Conservation (phyloP, 2,329 filamentous ascomycete species). For the Leptographium galeiforme region DNA sequence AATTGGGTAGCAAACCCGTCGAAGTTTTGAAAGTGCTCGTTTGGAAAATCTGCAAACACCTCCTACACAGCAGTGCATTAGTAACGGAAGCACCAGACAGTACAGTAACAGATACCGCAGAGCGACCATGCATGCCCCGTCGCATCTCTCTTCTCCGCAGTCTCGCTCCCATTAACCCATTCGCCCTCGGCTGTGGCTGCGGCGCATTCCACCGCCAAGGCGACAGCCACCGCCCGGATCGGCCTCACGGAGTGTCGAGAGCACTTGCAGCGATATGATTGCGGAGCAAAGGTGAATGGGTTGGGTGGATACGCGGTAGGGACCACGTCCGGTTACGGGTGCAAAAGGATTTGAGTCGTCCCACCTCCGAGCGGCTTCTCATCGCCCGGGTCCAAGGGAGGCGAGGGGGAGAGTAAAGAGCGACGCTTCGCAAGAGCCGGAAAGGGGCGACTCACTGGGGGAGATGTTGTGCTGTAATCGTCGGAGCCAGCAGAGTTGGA, state of each 20-base stretch:
- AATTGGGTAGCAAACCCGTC: slow-evolving; percentile 31
- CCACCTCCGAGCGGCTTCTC: not conserved
- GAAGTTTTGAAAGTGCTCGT: slow-evolving; percentile 34
- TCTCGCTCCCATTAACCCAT: not conserved
- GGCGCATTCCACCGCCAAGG: not conserved
- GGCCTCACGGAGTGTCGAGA: not conserved
- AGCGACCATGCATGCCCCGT: not conserved
- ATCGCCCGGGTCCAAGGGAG: not conserved
- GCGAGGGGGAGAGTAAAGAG: no score
- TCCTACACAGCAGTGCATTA: slow-evolving; percentile 27
- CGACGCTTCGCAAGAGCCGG: no score
- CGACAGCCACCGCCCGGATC: not conserved
- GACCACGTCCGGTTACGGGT: not conserved
- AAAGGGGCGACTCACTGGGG: slow-evolving; percentile 28
- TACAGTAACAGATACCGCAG: not conserved
- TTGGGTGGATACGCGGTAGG: slow-evolving; percentile 10
- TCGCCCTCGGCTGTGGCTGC: not conserved
- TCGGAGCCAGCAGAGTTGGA: slow-evolving; percentile 41
- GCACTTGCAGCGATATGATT: slow-evolving; percentile 13
- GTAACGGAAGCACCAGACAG: not conserved
- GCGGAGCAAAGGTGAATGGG: slow-evolving; percentile 3
- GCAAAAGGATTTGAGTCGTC: not conserved
- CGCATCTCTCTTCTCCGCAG: not conserved
- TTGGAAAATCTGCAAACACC: slow-evolving; percentile 32
- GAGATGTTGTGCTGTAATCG: slow-evolving; percentile 40